Percentiles rank a stretch among this genome's conserved stretches.
Conservation (phyloP, 2,329 filamentous ascomycete species). For the Helotiales sp. region DNA sequence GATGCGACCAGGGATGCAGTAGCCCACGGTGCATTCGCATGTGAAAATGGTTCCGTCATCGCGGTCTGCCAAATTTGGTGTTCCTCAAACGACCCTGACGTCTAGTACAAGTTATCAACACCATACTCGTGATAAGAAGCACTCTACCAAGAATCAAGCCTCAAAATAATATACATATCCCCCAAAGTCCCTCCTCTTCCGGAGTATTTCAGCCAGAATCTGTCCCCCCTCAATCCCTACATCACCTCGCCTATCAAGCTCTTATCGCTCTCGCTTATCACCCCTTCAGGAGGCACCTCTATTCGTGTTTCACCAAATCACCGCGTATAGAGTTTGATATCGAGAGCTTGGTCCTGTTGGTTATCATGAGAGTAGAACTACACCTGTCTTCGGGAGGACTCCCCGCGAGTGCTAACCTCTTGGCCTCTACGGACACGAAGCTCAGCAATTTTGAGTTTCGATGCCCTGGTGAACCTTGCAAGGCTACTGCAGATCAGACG, state of each 20-base stretch:
- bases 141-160: background rate
- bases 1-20: background rate
- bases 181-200: background rate
- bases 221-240: background rate
- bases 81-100: no score
- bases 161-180: background rate
- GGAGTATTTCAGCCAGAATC: background rate
- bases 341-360: background rate
- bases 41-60: slow-evolving; percentile 3
- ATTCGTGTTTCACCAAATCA: background rate
- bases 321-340: background rate
- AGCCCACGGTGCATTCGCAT: background rate
- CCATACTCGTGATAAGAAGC: no score
- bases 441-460: background rate
- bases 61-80: no score
- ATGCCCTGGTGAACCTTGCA: background rate
- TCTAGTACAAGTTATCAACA: no score
- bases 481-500: background rate
- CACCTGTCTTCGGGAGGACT: background rate
- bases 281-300: background rate
- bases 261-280: background rate
- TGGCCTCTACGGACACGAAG: background rate
- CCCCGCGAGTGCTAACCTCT: background rate
- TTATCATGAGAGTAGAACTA: background rate
- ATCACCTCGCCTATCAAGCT: background rate